Evolutionary conservation across 2,329 filamentous ascomycete genomes (phyloP).

Genomic region (Trichoderma atroviride): DNA sequence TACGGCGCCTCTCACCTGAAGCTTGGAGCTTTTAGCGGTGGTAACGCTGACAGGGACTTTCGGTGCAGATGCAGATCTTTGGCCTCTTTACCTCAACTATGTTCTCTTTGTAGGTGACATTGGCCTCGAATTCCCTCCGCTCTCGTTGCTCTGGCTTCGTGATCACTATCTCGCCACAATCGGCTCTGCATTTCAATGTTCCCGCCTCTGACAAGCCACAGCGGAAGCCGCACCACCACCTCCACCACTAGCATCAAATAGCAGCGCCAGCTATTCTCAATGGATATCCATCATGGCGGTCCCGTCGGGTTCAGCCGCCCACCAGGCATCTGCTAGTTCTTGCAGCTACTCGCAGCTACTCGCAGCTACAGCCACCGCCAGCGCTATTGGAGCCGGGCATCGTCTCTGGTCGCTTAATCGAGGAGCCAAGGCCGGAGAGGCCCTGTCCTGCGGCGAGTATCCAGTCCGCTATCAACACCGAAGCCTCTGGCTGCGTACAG

Average conservation of each 20-base stretch:
- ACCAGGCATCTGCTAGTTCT: slow-evolving; percentile 2
- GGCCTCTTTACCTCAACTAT: neutral
- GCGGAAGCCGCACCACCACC: neutral
- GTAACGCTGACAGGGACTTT: neutral
- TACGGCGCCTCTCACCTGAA: neutral
- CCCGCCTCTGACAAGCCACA: slow-evolving; percentile 7
- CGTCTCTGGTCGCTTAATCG: neutral
- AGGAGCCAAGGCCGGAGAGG: slow-evolving; percentile 6
- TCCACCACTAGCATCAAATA: neutral
- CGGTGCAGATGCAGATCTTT: neutral
- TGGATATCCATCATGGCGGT: slow-evolving; percentile 3
- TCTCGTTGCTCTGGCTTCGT: neutral
- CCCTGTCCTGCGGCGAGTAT: neutral
- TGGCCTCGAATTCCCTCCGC: neutral
- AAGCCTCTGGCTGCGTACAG: neutral
- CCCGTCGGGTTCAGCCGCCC: slow-evolving; percentile 22
- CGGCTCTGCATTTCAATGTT: neutral
- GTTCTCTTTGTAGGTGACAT: neutral
- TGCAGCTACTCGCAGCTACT: slow-evolving; percentile 9
- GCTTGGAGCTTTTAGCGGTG: neutral
- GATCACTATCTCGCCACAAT: neutral
- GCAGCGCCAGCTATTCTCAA: slow-evolving; percentile 8
- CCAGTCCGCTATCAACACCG: neutral
- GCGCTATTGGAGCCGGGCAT: neutral
- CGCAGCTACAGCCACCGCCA: neutral